Evolutionary conservation across 225 moss, liverwort and hornwort species (phyloP).

Genomic region (Marchantia polymorpha): DNA sequence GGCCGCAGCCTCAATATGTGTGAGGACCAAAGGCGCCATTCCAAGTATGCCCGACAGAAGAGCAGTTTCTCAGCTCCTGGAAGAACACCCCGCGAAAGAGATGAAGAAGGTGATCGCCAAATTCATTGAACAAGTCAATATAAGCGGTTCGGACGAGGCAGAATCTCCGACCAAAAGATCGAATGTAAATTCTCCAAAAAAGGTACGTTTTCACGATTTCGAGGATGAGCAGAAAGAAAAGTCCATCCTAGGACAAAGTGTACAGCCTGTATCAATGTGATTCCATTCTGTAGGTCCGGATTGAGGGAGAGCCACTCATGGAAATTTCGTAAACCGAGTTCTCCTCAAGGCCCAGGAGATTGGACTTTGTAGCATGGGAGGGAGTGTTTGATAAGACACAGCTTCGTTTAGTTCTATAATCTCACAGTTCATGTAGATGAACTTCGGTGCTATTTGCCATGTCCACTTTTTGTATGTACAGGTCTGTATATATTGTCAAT

Average conservation of each 20-base stretch:
- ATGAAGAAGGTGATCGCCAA: constrained; percentile 26
- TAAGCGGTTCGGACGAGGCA: constrained; percentile 16
- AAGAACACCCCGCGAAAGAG: constrained; percentile 39
- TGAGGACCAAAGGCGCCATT: constrained; percentile 64
- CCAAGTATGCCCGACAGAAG: constrained; percentile 80
- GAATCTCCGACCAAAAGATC: neutral
- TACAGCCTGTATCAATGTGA: neutral
- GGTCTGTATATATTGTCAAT: constrained; percentile 1
- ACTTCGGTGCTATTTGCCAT: neutral
- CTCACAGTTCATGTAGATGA: neutral
- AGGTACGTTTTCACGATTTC: constrained; percentile 26
- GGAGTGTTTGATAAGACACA: neutral
- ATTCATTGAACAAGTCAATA: constrained; percentile 33
- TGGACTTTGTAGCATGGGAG: neutral
- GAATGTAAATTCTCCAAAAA: constrained; percentile 5
- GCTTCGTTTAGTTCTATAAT: neutral
- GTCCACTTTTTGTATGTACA: constrained; percentile 7
- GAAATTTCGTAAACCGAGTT: neutral
- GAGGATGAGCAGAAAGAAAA: constrained; percentile 5
- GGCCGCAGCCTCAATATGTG: constrained; percentile 61
- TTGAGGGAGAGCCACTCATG: neutral
- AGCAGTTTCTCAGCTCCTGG: constrained; percentile 54
- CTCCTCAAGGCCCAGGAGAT: too few relatives aligned
- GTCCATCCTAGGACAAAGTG: constrained; percentile 1
- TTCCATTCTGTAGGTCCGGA: neutral